Conservation (phyloP, 2,329 filamentous ascomycete species). For the Pseudogymnoascus sp. region DNA sequence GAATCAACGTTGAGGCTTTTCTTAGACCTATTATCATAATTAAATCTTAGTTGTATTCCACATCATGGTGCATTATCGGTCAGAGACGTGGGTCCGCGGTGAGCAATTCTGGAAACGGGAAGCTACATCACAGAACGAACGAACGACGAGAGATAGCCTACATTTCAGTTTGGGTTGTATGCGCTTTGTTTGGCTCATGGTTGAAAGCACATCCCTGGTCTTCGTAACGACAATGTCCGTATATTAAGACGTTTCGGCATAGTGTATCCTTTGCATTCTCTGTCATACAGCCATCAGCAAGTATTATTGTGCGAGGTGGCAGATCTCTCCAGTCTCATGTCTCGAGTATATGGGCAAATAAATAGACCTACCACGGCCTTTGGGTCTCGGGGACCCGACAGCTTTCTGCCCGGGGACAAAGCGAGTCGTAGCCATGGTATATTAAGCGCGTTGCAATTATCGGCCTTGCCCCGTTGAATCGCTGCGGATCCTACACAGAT, state of each 20-base stretch:
- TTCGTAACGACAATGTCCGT: constrained; percentile 86
- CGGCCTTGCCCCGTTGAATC: constrained; percentile 24
- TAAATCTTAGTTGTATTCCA: neutral
- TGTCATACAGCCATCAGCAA: constrained; percentile 27
- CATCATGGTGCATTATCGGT: neutral
- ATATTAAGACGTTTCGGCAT: constrained; percentile 88
- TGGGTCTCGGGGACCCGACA: constrained; percentile 48
- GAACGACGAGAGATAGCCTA: neutral
- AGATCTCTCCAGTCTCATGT: neutral
- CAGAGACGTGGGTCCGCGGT: neutral
- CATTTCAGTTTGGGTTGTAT: constrained; percentile 18
- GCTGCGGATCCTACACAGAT: constrained; percentile 21
- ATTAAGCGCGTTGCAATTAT: constrained; percentile 20
- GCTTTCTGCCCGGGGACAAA: constrained; percentile 27
- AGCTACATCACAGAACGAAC: neutral
- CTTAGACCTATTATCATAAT: constrained; percentile 40
- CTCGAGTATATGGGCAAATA: neutral
- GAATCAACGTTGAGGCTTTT: constrained; percentile 92
- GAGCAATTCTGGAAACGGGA: neutral
- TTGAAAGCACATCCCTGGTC: constrained; percentile 85
- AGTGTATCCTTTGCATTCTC: constrained; percentile 79
- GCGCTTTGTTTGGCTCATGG: constrained; percentile 64
- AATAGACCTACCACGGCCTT: constrained; percentile 41
- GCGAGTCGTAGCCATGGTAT: constrained; percentile 25
- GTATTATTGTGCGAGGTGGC: neutral